Percentiles rank a stretch among this genome's conserved stretches.
Conservation (phyloP, 2,329 filamentous ascomycete species). For the Colletotrichum camelliae region DNA sequence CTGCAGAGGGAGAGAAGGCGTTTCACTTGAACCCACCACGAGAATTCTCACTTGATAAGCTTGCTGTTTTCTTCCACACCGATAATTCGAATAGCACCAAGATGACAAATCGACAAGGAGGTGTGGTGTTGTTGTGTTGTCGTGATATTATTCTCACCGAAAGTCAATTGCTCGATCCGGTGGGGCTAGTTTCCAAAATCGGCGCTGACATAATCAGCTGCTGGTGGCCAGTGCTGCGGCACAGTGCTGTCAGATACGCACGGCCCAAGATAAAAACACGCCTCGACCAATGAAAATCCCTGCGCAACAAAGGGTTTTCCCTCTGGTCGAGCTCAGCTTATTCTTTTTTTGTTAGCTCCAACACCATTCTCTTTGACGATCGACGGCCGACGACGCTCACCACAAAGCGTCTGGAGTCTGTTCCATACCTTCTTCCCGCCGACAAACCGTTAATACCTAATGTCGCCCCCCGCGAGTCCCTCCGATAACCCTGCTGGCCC, state of each 20-base stretch:
- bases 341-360: neutral
- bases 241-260: neutral
- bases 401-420: neutral
- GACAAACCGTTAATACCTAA: slow-evolving; percentile 6
- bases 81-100: neutral
- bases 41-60: too few relatives aligned
- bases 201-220: neutral
- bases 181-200: neutral
- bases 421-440: neutral
- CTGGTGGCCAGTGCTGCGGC: neutral
- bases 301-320: slow-evolving; percentile 25
- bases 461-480: neutral
- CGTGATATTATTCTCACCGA: neutral
- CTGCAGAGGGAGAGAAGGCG: neutral
- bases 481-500: neutral
- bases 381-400: slow-evolving; percentile 5
- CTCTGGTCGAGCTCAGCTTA: neutral
- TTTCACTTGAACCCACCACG: neutral
- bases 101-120: neutral
- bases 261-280: neutral
- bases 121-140: fast-evolving
- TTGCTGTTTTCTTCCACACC: too few relatives aligned
- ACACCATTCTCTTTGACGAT: neutral
- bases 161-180: neutral
- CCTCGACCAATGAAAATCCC: slow-evolving; percentile 22